A percentile compares a stretch with the other conserved stretches of the same genome.
Evolutionary conservation across 176 grass and related monocot genomes (phyloP).

Genomic region (Oryza meyeriana): DNA sequence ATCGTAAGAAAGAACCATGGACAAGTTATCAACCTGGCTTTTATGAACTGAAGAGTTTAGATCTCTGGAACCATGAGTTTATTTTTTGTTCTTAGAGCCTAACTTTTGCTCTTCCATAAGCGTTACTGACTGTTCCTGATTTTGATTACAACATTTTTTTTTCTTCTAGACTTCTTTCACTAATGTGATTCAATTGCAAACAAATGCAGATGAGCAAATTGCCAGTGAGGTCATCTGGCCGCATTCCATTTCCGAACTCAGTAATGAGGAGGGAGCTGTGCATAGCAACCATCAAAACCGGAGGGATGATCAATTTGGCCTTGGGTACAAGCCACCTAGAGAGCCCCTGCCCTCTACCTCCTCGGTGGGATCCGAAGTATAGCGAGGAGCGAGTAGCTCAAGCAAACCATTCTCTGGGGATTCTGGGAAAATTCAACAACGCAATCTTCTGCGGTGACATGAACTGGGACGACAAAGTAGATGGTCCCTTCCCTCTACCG

Average conservation of each 20-base stretch:
- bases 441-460: conserved; percentile 79
- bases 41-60: neutral
- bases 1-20: neutral
- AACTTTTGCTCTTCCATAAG: neutral
- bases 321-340: conserved; percentile 82
- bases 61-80: neutral
- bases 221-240: conserved; percentile 1
- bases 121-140: neutral
- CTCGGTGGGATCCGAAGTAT: conserved; percentile 88
- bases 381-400: conserved; percentile 60
- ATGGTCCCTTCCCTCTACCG: conserved; percentile 58
- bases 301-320: conserved; percentile 18
- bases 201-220: conserved; percentile 77
- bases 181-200: conserved; percentile 8
- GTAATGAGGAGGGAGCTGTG: conserved; percentile 77
- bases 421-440: conserved; percentile 41
- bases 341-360: conserved; percentile 77
- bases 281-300: conserved; percentile 25
- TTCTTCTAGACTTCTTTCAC: neutral
- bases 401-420: conserved; percentile 54
- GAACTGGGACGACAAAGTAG: conserved; percentile 92
- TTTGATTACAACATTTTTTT: neutral
- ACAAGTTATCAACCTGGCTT: neutral
- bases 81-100: neutral
- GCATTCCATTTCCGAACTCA: conserved; percentile 54